Evolutionary conservation across 2,329 filamentous ascomycete genomes (phyloP).

Genomic region (Botrytis sinoallii): DNA sequence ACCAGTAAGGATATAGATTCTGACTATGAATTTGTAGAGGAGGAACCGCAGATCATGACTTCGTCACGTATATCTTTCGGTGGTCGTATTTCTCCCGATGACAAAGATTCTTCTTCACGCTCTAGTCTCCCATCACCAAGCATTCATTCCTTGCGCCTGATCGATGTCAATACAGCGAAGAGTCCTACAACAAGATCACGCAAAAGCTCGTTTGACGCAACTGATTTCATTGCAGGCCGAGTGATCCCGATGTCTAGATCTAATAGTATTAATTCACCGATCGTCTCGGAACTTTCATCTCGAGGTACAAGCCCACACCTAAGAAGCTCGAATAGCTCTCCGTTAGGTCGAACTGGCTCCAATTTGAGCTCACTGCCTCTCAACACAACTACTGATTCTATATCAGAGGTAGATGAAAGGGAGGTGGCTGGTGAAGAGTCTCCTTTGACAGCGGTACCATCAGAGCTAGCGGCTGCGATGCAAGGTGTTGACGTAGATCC

Average conservation of each 20-base stretch:
- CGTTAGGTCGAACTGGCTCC: slow-evolving; percentile 30
- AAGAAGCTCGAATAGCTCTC: slow-evolving; percentile 29
- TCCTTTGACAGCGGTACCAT: slow-evolving; percentile 27
- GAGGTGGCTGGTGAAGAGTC: slow-evolving; percentile 22
- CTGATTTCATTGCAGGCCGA: slow-evolving; percentile 25
- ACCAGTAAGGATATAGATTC: slow-evolving; percentile 27
- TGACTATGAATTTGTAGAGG: slow-evolving; percentile 32
- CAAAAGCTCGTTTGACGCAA: slow-evolving; percentile 26
- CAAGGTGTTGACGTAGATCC: slow-evolving; percentile 30
- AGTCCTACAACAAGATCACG: slow-evolving; percentile 29
- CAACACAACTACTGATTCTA: slow-evolving; percentile 30
- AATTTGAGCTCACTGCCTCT: slow-evolving; percentile 25
- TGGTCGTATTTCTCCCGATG: slow-evolving; percentile 31
- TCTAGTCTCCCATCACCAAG: slow-evolving; percentile 32
- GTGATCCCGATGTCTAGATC: slow-evolving; percentile 27
- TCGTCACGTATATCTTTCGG: slow-evolving; percentile 37
- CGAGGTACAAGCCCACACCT: slow-evolving; percentile 30
- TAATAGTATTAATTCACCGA: slow-evolving; percentile 29
- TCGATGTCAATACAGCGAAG: slow-evolving; percentile 34
- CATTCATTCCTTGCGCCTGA: slow-evolving; percentile 36
- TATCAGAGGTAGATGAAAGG: slow-evolving; percentile 35
- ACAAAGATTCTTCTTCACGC: slow-evolving; percentile 28
- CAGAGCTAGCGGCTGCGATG: slow-evolving; percentile 32
- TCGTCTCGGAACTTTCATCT: slow-evolving; percentile 26
- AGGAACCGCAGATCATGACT: slow-evolving; percentile 39